Evolutionary conservation across 768 basidiomycete genomes (phyloP).

Genomic region (Tylopilus felleus): DNA sequence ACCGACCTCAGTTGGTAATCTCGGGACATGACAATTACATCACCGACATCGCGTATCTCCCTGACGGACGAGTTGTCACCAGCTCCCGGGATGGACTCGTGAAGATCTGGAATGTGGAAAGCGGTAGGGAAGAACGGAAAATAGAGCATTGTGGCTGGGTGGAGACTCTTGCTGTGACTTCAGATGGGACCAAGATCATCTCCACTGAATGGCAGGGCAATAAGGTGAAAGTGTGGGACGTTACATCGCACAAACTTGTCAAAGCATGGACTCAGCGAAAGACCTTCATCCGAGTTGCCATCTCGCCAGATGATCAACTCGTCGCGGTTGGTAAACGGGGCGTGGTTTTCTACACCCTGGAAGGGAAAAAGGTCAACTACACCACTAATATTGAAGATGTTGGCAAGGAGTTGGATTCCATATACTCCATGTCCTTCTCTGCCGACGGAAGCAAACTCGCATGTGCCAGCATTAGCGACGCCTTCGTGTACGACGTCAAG

Average conservation of each 20-base stretch:
- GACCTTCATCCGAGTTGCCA: rapidly evolving
- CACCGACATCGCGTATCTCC: not conserved
- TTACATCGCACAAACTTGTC: not conserved
- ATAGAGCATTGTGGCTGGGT: too few species aligned
- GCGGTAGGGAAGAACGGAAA: too few species aligned
- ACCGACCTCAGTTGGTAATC: too few species aligned
- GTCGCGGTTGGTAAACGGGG: too few species aligned
- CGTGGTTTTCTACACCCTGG: too few species aligned
- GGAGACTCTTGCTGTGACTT: not conserved
- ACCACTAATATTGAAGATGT: too few species aligned
- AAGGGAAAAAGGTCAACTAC: too few species aligned
- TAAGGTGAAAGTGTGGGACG: not conserved
- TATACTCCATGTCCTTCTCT: not conserved
- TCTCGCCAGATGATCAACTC: too few species aligned
- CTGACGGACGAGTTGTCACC: not conserved
- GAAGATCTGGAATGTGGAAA: not conserved
- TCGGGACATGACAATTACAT: too few species aligned
- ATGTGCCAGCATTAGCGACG: not conserved
- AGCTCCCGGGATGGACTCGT: not conserved
- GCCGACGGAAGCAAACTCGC: not conserved
- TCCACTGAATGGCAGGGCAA: not conserved
- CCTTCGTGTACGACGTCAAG: too few species aligned
- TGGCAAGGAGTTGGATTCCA: too few species aligned
- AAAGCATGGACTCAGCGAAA: too few species aligned
- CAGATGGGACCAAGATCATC: not conserved